These are phyloP conservation scores for Trichoderma semiorbis DNA, from an alignment of 2,329 filamentous ascomycete genomes.

Conservation along the genomic window DNA sequence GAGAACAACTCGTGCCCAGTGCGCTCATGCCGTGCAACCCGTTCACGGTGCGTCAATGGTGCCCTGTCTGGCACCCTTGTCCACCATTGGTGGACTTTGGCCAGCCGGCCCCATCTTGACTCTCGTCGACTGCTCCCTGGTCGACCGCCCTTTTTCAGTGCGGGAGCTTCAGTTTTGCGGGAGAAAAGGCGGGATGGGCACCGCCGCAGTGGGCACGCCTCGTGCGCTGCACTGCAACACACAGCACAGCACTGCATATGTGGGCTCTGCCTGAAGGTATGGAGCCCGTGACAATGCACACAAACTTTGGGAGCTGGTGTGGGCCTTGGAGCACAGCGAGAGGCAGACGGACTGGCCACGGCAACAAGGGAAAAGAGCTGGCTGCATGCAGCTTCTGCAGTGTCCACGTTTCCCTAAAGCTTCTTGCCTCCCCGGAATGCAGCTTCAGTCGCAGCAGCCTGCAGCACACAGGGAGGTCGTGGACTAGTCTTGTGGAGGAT, in stretches of 20 bases:
- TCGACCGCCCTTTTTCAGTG: conserved; percentile 23
- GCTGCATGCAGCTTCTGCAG: conserved; percentile 7
- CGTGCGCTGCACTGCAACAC: conserved; percentile 13
- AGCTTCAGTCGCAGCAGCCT: background rate
- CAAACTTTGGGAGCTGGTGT: conserved; percentile 12
- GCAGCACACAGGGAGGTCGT: background rate
- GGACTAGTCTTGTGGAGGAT: background rate
- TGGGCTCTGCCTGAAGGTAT: background rate
- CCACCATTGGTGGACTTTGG: conserved; percentile 15
- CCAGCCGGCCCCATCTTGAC: background rate
- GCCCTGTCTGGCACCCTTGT: background rate
- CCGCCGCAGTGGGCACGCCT: conserved; percentile 15
- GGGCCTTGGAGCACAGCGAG: background rate
- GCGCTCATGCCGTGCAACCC: conserved; percentile 19
- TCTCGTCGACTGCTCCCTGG: conserved; percentile 5
- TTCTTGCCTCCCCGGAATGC: conserved; percentile 16
- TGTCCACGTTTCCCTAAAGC: conserved; percentile 14
- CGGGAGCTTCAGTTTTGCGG: conserved; percentile 20
- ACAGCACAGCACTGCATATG: conserved; percentile 11
- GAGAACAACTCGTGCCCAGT: conserved; percentile 7
- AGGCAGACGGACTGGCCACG: background rate
- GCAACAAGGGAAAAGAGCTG: conserved; percentile 5
- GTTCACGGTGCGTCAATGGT: conserved; percentile 11
- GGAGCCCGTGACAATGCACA: conserved; percentile 13
- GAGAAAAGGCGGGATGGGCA: conserved; percentile 23